A percentile compares a stretch with the other conserved stretches of the same genome.
Conservation (phyloP, 2,329 filamentous ascomycete genomes). For the Xylaria sp. region DNA sequence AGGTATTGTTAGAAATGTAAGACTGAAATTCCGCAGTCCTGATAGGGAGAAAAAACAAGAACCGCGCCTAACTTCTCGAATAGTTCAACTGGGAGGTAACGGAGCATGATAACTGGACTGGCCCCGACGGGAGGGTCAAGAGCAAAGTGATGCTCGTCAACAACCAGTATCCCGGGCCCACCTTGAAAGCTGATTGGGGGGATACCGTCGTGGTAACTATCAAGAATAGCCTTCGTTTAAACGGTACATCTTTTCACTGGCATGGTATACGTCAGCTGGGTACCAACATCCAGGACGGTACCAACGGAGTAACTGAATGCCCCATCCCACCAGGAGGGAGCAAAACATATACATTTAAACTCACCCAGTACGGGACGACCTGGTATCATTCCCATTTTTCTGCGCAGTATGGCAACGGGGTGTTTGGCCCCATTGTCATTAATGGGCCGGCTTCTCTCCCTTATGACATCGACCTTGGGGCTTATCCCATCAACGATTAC, state of each 20-base stretch:
- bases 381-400: conserved; percentile 59
- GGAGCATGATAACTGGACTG: conserved; percentile 42
- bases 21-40: conserved; percentile 49
- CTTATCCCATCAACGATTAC: conserved; percentile 63
- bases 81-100: conserved; percentile 41
- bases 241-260: conserved; percentile 54
- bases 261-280: conserved; percentile 53
- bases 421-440: conserved; percentile 59
- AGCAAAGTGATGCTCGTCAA: conserved; percentile 68
- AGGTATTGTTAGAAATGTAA: conserved; percentile 35
- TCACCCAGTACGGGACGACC: conserved; percentile 43
- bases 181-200: conserved; percentile 72
- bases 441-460: conserved; percentile 52
- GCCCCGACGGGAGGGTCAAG: conserved; percentile 42
- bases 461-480: conserved; percentile 65
- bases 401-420: conserved; percentile 58
- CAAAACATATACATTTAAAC: conserved; percentile 41
- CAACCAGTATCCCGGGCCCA: conserved; percentile 73
- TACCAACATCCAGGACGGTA: conserved; percentile 52
- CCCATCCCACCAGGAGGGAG: conserved; percentile 41
- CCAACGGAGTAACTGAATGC: conserved; percentile 52
- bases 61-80: conserved; percentile 4
- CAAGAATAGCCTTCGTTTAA: conserved; percentile 70
- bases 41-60: conserved; percentile 38
- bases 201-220: conserved; percentile 73